A percentile compares a stretch with the other conserved stretches of the same genome.
phyloP scores from a whole-genome alignment of 2,329 filamentous ascomycete species.

The Blumeria hordei region DNA sequence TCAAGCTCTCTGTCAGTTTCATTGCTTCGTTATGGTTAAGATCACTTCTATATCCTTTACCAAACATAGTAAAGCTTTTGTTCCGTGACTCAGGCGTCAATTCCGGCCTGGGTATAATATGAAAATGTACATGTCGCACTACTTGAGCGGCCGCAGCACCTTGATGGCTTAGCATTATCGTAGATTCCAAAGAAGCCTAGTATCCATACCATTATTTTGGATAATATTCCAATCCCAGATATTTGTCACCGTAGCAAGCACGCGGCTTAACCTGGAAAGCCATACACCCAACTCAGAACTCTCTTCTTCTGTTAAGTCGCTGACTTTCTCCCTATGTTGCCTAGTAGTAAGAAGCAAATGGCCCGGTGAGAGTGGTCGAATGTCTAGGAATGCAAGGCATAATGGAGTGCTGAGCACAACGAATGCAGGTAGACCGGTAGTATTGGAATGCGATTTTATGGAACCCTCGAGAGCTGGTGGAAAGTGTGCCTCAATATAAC shows the following conservation, averaged over 20 bases:
- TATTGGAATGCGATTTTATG: slow-evolving; percentile 17
- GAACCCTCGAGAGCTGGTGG: slow-evolving; percentile 17
- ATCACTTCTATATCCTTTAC: slow-evolving; percentile 45
- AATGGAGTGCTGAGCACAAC: slow-evolving; percentile 55
- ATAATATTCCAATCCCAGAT: slow-evolving; percentile 84
- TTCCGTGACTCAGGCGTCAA: slow-evolving; percentile 25
- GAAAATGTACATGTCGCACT: slow-evolving; percentile 83
- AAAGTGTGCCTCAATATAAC: slow-evolving; percentile 29
- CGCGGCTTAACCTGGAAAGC: slow-evolving; percentile 49
- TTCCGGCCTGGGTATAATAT: slow-evolving; percentile 69
- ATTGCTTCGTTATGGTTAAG: slow-evolving; percentile 52
- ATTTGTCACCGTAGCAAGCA: slow-evolving; percentile 43
- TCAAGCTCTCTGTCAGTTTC: slow-evolving; percentile 29
- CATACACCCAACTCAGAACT: slow-evolving; percentile 39
- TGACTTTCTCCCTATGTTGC: slow-evolving; percentile 52
- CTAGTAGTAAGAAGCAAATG: slow-evolving; percentile 69
- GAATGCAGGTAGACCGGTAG: slow-evolving; percentile 19
- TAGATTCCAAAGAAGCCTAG: background rate
- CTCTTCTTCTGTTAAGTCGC: slow-evolving; percentile 39
- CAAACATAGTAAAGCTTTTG: slow-evolving; percentile 57
- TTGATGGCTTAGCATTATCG: background rate
- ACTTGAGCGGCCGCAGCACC: slow-evolving; percentile 72
- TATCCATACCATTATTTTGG: slow-evolving; percentile 43
- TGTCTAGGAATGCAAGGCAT: slow-evolving; percentile 77
- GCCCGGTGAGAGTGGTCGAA: slow-evolving; percentile 62